phyloP scores from a whole-genome alignment of 768 basidiomycete species.

The Tricholoma hemisulphureum region DNA sequence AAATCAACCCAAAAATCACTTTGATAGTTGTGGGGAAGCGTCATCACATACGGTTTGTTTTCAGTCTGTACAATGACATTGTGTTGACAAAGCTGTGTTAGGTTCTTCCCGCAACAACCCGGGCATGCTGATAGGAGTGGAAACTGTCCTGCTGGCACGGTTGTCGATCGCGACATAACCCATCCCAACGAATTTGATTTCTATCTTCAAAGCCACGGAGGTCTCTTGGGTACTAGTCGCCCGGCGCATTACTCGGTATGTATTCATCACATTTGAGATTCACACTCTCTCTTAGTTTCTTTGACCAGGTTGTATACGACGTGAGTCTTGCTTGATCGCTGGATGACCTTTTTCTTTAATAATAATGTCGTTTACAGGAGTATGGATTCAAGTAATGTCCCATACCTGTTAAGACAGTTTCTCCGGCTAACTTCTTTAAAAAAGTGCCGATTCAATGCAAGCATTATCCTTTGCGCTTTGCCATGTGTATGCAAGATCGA shows the following conservation, averaged over 20 bases:
- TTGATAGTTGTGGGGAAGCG: slow-evolving; percentile 80
- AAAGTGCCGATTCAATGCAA: slow-evolving; percentile 67
- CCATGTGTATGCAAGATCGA: slow-evolving; percentile 78
- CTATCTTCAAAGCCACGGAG: slow-evolving; percentile 76
- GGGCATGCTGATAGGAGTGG: slow-evolving; percentile 61
- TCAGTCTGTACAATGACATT: not conserved
- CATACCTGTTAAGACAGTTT: not conserved
- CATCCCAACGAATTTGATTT: slow-evolving; percentile 77
- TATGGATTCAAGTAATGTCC: slow-evolving; percentile 60
- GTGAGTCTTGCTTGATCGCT: slow-evolving; percentile 26
- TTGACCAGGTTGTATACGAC: slow-evolving; percentile 38
- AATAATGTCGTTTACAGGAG: slow-evolving; percentile 26
- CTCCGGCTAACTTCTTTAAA: not conserved
- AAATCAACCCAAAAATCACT: slow-evolving; percentile 66
- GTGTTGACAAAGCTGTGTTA: slow-evolving; percentile 13
- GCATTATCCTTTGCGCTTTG: slow-evolving; percentile 69
- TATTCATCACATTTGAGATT: slow-evolving; percentile 10
- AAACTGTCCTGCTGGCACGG: slow-evolving; percentile 76
- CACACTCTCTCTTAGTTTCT: not conserved
- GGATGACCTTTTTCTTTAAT: not conserved
- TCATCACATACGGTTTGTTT: slow-evolving; percentile 52
- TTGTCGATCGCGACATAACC: slow-evolving; percentile 67
- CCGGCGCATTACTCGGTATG: slow-evolving; percentile 47
- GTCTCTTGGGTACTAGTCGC: slow-evolving; percentile 70
- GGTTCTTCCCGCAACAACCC: slow-evolving; percentile 30